Evolutionary conservation across 106 monocot genomes (phyloP), one percentile per base, ranked within the genome.

Genomic region (Dioscorea alata): DNA sequence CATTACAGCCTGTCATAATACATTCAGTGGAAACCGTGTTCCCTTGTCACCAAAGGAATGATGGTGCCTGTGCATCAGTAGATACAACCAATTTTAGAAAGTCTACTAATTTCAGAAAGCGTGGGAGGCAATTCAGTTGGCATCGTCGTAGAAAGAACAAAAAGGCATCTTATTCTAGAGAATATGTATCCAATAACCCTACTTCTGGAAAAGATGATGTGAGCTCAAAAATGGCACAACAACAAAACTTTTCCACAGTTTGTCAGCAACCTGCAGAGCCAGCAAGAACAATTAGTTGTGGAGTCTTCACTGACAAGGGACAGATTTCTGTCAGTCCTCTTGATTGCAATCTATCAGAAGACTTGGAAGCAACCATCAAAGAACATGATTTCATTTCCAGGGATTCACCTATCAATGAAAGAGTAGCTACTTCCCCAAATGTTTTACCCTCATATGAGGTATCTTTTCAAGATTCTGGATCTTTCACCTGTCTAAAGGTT

Each of bases 41-140:
- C 51, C 51, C 12, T 51, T 12, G 14, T 51, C 14, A 17, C 1
- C 51, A 4, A 51, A 13, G 51, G 51, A 51, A 51, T 51, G 51
- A 17, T 51, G 51, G 4, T 51, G 12, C 51, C 17, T 12, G 17
- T 51, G 51, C 14, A 13, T 12, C 17, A 51, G 51, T 12, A 51
- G 17, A 51, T 13, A 13, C 51, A 17, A 13, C 17, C 8, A 17
- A 14, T n/a, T 65, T 17, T 64, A 33, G 9, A 16, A 58, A n/a
- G 1, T 2, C 6, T 20, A 50, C 52, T 7, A 59, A 57, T 57
- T 49, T 20, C 0, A 59, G 59, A 61, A 75, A 75, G 21, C 68
- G 31, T 50, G 13, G 20, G 9, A 67, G 75, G 61, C 18, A 33
- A 20, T 75, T 49, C 33, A 75, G 75, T 25, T 75, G 75, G 75